Evolutionary conservation across 306 rosid species (phyloP).

Genomic region (Bauhinia variegata): DNA sequence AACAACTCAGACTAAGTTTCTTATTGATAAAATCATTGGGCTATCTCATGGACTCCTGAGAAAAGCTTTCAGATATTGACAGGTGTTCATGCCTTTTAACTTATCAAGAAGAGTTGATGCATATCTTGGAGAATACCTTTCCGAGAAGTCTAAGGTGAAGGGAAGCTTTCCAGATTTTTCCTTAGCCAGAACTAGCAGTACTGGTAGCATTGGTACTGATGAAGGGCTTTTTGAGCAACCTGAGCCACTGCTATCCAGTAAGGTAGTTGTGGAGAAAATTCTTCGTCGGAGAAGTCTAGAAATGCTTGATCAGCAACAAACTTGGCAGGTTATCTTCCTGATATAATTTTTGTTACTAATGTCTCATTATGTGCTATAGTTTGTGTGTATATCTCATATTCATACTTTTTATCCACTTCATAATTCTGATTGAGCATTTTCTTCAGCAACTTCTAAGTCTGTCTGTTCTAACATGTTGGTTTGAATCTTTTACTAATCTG

Average conservation of each 20-base stretch:
- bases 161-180: slow-evolving; percentile 56
- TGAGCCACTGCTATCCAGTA: slow-evolving; percentile 67
- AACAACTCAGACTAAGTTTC: neutral
- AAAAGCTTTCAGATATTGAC: slow-evolving; percentile 51
- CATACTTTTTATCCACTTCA: slow-evolving; percentile 11
- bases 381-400: slow-evolving; percentile 13
- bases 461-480: slow-evolving; percentile 14
- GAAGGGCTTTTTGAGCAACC: slow-evolving; percentile 90
- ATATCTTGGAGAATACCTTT: slow-evolving; percentile 60
- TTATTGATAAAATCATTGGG: slow-evolving; percentile 12
- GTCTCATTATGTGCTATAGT: slow-evolving; percentile 26
- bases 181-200: slow-evolving; percentile 70
- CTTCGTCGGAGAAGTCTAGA: slow-evolving; percentile 62
- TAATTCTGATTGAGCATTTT: slow-evolving; percentile 10
- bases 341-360: slow-evolving; percentile 27
- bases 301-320: slow-evolving; percentile 68
- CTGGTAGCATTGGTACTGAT: slow-evolving; percentile 68
- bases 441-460: neutral
- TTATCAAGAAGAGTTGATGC: slow-evolving; percentile 64
- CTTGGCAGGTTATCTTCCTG: slow-evolving; percentile 76
- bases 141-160: slow-evolving; percentile 59
- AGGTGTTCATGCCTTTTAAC: slow-evolving; percentile 72
- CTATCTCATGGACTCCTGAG: slow-evolving; percentile 23
- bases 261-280: slow-evolving; percentile 60
- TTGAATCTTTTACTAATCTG: neutral